phyloP scores from a whole-genome alignment of 1,284 basidiomycete species.

The Ceratobasidium sp. region DNA sequence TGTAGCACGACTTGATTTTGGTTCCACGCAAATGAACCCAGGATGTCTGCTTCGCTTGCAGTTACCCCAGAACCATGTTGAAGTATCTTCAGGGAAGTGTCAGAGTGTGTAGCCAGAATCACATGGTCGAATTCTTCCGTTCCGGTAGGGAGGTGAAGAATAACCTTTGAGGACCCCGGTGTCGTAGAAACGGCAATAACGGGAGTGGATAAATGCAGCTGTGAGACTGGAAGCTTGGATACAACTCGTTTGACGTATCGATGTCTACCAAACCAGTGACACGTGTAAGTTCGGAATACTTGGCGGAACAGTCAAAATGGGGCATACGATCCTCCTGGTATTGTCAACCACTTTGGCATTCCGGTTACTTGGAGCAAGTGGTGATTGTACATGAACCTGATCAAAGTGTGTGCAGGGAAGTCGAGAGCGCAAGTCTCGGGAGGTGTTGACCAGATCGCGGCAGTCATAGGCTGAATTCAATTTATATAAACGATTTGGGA shows the following conservation, averaged over 20 bases:
- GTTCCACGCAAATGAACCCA: constrained; percentile 76
- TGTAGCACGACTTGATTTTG: constrained; percentile 80
- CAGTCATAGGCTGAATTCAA: constrained; percentile 77
- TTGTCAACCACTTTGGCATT: constrained; percentile 83
- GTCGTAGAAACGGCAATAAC: constrained; percentile 61
- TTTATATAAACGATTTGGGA: background rate
- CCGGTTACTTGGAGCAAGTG: constrained; percentile 81
- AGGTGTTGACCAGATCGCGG: constrained; percentile 85
- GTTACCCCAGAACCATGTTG: constrained; percentile 67
- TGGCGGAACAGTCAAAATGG: too few species aligned
- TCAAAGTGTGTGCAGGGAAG: constrained; percentile 80
- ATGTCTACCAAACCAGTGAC: too few species aligned
- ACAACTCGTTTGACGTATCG: constrained; percentile 76
- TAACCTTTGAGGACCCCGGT: constrained; percentile 54
- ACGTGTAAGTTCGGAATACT: too few species aligned
- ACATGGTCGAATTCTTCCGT: constrained; percentile 76
- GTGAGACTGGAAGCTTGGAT: constrained; percentile 65
- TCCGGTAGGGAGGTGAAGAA: constrained; percentile 64
- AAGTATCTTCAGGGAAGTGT: constrained; percentile 73
- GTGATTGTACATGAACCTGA: constrained; percentile 86
- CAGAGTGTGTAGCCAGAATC: constrained; percentile 83
- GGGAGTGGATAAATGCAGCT: constrained; percentile 73
- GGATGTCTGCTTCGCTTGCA: constrained; percentile 67
- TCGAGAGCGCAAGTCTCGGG: constrained; percentile 78
- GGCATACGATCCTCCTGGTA: constrained; percentile 77